A percentile compares a stretch with the other conserved stretches of the same genome.
Evolutionary conservation across 768 basidiomycete species (phyloP).

Genomic region (Leccinellum rugosiceps): DNA sequence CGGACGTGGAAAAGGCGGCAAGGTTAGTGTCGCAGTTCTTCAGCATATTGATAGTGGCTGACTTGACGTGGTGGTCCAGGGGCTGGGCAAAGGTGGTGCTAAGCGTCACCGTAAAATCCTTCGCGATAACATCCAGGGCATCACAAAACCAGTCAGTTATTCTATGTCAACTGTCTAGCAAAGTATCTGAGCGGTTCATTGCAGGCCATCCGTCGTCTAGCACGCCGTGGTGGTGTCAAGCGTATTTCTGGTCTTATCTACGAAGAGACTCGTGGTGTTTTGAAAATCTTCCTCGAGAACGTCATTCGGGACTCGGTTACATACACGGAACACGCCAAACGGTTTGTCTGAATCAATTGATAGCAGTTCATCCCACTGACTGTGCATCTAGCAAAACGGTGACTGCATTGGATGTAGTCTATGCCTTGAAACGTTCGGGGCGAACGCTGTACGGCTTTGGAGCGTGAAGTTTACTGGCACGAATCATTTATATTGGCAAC

Average conservation of each 20-base stretch:
- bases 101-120: constrained; percentile 85
- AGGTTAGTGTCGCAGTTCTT: constrained; percentile 30
- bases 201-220: constrained; percentile 65
- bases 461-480: constrained; percentile 35
- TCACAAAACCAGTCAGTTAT: constrained; percentile 18
- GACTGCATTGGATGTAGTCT: constrained; percentile 83
- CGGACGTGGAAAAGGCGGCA: constrained; percentile 85
- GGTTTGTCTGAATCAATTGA: constrained; percentile 25
- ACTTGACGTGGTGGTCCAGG: constrained; percentile 33
- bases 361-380: background rate
- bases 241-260: constrained; percentile 83
- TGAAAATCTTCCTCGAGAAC: constrained; percentile 84
- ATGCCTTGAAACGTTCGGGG: constrained; percentile 67
- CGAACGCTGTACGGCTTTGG: constrained; percentile 82
- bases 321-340: constrained; percentile 90
- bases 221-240: constrained; percentile 88
- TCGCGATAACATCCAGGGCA: constrained; percentile 69
- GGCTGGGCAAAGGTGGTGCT: constrained; percentile 82
- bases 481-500: background rate
- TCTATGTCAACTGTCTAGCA: background rate
- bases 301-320: constrained; percentile 86
- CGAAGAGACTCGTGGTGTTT: constrained; percentile 87
- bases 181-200: background rate
- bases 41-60: background rate
- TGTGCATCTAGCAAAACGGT: constrained; percentile 56